Conservation (phyloP, 306 rosid species). For the Mucuna pruriens region DNA sequence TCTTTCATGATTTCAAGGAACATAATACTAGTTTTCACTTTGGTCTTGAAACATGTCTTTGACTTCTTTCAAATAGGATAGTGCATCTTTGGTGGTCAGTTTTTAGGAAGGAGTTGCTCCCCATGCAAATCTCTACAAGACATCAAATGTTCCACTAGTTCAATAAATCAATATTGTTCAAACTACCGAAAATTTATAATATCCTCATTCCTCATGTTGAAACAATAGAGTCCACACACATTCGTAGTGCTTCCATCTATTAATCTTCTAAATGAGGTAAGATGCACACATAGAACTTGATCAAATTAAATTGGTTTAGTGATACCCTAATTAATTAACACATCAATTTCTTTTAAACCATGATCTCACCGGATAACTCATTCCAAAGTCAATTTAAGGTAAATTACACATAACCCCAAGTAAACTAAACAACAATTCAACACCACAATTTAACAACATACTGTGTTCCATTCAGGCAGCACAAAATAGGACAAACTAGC, state of each 20-base stretch:
- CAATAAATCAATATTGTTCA: background rate
- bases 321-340: slow-evolving; percentile 4
- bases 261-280: slow-evolving; percentile 5
- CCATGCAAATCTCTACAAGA: slow-evolving; percentile 20
- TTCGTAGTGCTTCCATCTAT: background rate
- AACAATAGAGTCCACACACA: background rate
- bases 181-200: background rate
- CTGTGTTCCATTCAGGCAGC: background rate
- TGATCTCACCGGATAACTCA: slow-evolving; percentile 10
- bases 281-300: slow-evolving; percentile 3
- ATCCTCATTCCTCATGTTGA: background rate
- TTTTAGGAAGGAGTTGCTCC: slow-evolving; percentile 61
- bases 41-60: slow-evolving; percentile 75
- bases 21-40: slow-evolving; percentile 64
- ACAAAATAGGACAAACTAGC: slow-evolving; percentile 24
- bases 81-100: slow-evolving; percentile 71
- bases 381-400: slow-evolving; percentile 32
- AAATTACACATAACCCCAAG: slow-evolving; percentile 37
- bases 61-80: slow-evolving; percentile 75
- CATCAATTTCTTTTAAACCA: slow-evolving; percentile 19
- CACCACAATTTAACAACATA: background rate
- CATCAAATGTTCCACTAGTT: slow-evolving; percentile 27
- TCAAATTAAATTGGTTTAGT: slow-evolving; percentile 11
- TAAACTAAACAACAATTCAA: slow-evolving; percentile 32
- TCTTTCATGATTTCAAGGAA: slow-evolving; percentile 91